A percentile compares a stretch with the other conserved stretches of the same genome.
phyloP scores from a whole-genome alignment of 2,329 filamentous ascomycete species.

The Escovopsis sp. region DNA sequence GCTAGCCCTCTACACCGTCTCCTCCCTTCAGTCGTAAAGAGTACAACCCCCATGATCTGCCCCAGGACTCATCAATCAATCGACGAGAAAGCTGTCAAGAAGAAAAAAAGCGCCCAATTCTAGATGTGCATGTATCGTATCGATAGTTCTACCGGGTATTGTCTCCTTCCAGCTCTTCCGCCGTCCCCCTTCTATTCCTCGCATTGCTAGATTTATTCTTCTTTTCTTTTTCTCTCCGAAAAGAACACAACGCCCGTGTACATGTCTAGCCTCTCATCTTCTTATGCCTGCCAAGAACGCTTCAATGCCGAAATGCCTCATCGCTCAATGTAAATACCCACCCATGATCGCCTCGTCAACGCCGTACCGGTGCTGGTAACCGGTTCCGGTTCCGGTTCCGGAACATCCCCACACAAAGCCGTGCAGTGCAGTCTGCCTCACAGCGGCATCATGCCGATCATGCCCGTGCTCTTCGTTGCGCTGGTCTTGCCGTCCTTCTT shows the following conservation, averaged over 20 bases:
- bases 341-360: constrained; percentile 1
- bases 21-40: too few species aligned
- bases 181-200: too few species aligned
- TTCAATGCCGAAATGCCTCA: constrained; percentile 1
- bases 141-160: too few species aligned
- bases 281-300: constrained; percentile 1
- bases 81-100: too few species aligned
- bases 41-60: too few species aligned
- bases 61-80: too few species aligned
- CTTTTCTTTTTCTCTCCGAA: background rate
- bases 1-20: too few species aligned
- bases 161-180: too few species aligned
- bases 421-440: constrained; percentile 8
- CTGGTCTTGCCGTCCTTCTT: constrained; percentile 15
- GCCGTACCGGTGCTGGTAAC: background rate
- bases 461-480: constrained; percentile 19
- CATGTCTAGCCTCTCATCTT: background rate
- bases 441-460: constrained; percentile 25
- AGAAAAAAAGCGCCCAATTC: too few species aligned
- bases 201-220: background rate
- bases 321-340: too few species aligned
- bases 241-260: background rate
- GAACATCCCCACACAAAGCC: background rate
- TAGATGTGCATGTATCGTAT: too few species aligned
- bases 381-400: too few species aligned